Evolutionary conservation across 306 rosid genomes (phyloP), one percentile per base, ranked within the genome.

Genomic region (Corylus avellana): DNA sequence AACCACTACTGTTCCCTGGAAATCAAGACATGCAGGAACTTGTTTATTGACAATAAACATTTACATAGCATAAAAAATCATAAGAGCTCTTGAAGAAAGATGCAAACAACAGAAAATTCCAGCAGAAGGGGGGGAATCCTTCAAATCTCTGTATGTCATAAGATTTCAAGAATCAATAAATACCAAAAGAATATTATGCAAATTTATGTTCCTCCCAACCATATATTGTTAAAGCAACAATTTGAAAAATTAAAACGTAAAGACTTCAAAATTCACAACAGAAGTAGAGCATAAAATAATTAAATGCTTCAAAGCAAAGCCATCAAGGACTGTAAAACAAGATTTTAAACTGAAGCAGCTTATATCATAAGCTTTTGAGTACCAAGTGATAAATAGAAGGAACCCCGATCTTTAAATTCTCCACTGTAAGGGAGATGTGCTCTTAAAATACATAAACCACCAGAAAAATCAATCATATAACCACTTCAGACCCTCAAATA

Each of bases 1-100:
- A 86, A 95, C 98, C 51, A 95, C 91, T 74, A 95, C 94, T 7
- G 98, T 95, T 74, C 98, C 98, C 98, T 92, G 91, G 77, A 64
- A 74, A 70, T 78, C 77, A 85, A 82, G 88, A 82, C n/a, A 77
- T 37, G 80, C 61, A 32, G 22, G 58, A 63, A 37, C 37, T 59
- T 63, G 6, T 32, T 77, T 80, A 57, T 47, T 18, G 59, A 25
- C 50, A 54, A 73, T 17, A 64, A 70, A 70, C 11, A 20, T 37
- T 74, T 35, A 37, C 54, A 53, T 25, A 49, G 58, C 11, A 71
- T 59, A 66, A 49, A 53, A 74, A 75, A 4, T 32, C 13, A 48
- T 12, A n/a, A 7, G 20, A 72, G 53, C 51, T 53, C 75, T 57
- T n/a, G 27, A 37, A 64, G 22, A 64, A 47, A 58, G 70, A 49